Conservation (phyloP, 208 protist genomes). For the Trypanosoma lewisi region DNA sequence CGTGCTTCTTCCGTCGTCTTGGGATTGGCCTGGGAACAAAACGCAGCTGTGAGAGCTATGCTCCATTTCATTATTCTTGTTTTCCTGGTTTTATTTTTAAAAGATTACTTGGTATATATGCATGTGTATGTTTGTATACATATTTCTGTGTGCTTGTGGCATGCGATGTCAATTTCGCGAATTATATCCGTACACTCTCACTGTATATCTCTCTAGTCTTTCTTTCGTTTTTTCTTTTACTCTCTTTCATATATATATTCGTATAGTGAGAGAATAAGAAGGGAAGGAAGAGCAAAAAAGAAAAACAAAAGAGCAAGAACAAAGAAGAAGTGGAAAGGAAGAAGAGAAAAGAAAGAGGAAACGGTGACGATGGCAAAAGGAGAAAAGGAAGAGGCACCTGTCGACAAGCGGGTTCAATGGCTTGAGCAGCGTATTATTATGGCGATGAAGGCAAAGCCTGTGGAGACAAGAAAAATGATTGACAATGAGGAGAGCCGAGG, state of each 20-base stretch:
- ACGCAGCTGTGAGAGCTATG: too few species aligned
- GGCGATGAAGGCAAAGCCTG: conserved; percentile 84
- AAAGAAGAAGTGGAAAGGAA: not conserved
- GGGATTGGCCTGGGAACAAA: too few species aligned
- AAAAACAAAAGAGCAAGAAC: not conserved
- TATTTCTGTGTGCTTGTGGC: too few species aligned
- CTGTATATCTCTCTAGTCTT: too few species aligned
- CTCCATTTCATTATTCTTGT: too few species aligned
- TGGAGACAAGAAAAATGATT: conserved; percentile 89
- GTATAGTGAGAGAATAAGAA: not conserved
- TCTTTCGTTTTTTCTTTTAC: too few species aligned
- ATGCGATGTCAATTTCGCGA: too few species aligned
- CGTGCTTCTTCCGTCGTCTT: not conserved
- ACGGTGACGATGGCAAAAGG: conserved; percentile 63
- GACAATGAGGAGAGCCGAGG: conserved; percentile 90
- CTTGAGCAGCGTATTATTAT: conserved; percentile 87
- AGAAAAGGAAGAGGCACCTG: conserved; percentile 89
- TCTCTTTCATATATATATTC: too few species aligned
- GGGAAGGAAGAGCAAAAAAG: not conserved
- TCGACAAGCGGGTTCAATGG: conserved; percentile 92
- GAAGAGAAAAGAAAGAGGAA: conserved; percentile 13
- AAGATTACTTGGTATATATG: too few species aligned
- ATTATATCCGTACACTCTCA: too few species aligned
- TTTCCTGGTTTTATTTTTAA: too few species aligned
- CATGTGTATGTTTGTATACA: too few species aligned